Percentiles rank a stretch among this genome's conserved stretches.
Conservation (phyloP, 2,329 filamentous ascomycete species). For the Colletotrichum phormii region DNA sequence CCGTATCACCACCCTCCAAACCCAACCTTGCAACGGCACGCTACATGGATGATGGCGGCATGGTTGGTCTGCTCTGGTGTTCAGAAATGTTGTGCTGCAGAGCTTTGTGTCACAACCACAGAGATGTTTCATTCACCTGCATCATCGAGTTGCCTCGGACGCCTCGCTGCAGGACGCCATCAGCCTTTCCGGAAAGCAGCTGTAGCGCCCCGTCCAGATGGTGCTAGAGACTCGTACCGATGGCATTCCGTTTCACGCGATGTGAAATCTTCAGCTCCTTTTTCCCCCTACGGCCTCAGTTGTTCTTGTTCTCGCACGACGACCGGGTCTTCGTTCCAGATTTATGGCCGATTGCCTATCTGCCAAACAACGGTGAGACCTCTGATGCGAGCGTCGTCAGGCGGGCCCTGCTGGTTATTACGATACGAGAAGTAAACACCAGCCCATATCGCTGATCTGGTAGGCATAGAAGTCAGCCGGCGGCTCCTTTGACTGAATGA, state of each 20-base stretch:
- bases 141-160: constrained; percentile 35
- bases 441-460: constrained; percentile 1
- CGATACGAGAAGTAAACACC: not conserved
- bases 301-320: not conserved
- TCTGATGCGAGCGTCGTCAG: constrained; percentile 6
- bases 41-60: constrained; percentile 20
- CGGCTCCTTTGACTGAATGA: constrained; percentile 10
- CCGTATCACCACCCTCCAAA: constrained; percentile 26
- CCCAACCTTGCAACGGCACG: constrained; percentile 27
- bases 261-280: constrained; percentile 31
- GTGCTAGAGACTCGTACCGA: constrained; percentile 22
- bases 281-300: not conserved
- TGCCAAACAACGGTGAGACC: constrained; percentile 29
- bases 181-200: constrained; percentile 36
- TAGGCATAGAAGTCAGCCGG: not conserved
- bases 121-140: constrained; percentile 33
- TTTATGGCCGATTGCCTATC: constrained; percentile 9
- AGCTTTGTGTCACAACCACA: constrained; percentile 29
- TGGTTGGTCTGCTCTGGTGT: constrained; percentile 23
- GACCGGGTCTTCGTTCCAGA: not conserved
- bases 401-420: constrained; percentile 1
- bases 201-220: constrained; percentile 33
- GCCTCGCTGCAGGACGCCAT: constrained; percentile 23
- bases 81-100: constrained; percentile 24
- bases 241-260: constrained; percentile 31